phyloP scores from a whole-genome alignment of 1,284 basidiomycete species.

The Pseudozyma flocculosa region DNA sequence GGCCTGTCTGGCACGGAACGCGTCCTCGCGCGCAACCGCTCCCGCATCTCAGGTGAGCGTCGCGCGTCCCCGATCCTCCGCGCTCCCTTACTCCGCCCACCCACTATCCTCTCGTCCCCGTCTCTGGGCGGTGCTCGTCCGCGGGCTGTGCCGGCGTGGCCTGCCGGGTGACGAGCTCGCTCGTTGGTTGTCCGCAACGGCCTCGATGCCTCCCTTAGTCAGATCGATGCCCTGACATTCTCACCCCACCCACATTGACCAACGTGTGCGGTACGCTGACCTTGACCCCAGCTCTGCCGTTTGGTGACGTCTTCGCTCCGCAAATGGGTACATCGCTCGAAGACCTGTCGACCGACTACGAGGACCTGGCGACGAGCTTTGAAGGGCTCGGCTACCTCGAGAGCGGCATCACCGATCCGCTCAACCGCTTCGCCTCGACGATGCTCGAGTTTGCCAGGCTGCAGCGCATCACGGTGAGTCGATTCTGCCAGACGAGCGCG shows the following conservation, averaged over 20 bases:
- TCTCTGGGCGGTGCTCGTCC: too few species aligned
- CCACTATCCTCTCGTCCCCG: too few species aligned
- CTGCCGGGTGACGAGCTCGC: too few species aligned
- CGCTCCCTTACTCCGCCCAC: too few species aligned
- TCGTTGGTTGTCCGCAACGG: too few species aligned
- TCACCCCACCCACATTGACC: neutral
- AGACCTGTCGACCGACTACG: conserved; percentile 85
- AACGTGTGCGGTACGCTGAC: conserved; percentile 13
- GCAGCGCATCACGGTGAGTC: conserved; percentile 42
- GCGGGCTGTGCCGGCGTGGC: too few species aligned
- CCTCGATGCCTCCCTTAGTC: too few species aligned
- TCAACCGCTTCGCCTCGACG: conserved; percentile 93
- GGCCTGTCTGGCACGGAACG: conserved; percentile 74
- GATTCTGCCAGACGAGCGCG: too few species aligned
- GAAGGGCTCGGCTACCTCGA: conserved; percentile 96
- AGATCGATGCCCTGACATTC: too few species aligned
- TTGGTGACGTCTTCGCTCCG: conserved; percentile 48
- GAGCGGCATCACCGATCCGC: conserved; percentile 91
- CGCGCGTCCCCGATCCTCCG: neutral
- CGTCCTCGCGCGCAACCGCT: conserved; percentile 40
- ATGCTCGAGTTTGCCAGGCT: conserved; percentile 70
- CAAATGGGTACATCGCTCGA: conserved; percentile 38
- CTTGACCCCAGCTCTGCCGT: conserved; percentile 33
- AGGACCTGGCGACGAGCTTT: conserved; percentile 89
- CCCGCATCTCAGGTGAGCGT: conserved; percentile 70